Evolutionary conservation across 1,139 yeast species (phyloP), one percentile per base, ranked within the genome.

Genomic region (Waltiozyma sp.): DNA sequence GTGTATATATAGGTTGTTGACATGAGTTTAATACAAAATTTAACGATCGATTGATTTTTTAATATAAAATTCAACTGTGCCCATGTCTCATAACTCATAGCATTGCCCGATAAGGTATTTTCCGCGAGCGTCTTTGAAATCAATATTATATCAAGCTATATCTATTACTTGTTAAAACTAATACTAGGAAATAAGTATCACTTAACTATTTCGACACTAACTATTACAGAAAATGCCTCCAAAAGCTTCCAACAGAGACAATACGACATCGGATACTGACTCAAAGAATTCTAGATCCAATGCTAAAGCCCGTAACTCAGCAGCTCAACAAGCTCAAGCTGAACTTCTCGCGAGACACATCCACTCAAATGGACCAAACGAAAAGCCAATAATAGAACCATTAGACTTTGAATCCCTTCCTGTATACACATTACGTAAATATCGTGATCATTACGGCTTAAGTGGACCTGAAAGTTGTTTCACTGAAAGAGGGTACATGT

Each of bases 361-460:
- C 40, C 69, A 77, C 55, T 73, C 81, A 11, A 78, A 79, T 53
- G 84, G 84, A 0, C 83, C 83, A 1, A 66, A 72, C 38, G 83
- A 78, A 52, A 56, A 58, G 43, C 69, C 71, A 1, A 61, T 62
- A 23, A 58, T 62, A 2, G 71, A 73, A 41, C 80, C 85, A 0
- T 58, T 82, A 44, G 87, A 83, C 57, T 82, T 85, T 51, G 73
- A 68, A 28, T 56, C 69, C 4, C 66, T 80, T 43, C 74, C 83
- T 7, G 70, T 71, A 28, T 66, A 64, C 1, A 66, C 74, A 4
- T 65, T 86, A 38, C 69, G 84, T 47, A 72, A 70, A 46, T 86
- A 85, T 63, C 68, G 75, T 46, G 64, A 63, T 33, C 62, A 70
- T 41, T 77, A 80, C 60, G 68, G 56, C 18, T 48, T 65, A 42